Base-by-base conservation (phyloP, 1,139 yeast species). In the Sugiyamaella pinicola region DNA sequence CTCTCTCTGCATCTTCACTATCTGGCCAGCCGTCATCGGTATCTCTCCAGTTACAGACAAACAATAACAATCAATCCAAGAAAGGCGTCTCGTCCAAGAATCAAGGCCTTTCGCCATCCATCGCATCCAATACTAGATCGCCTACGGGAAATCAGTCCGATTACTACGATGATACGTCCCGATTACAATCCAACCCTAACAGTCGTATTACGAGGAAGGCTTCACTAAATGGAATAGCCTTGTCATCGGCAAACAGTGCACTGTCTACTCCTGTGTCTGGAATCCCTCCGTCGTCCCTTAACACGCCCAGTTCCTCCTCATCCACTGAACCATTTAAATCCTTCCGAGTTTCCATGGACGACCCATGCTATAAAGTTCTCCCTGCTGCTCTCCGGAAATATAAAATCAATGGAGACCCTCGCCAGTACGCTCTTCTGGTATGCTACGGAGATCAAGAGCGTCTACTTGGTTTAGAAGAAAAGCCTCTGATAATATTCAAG, bases 361-460 rank as follows among this genome's bases (percentile, higher is more conserved):
- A 91, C 65, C 90, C 97, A 1, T 90, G 97, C 68, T 83, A 87
- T 63, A 88, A 87, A 69, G 86, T 93, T 24, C 73, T 93, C 49
- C 96, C 89, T 63, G 90, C 87, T 39, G 97, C 96, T 3, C 85
- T 90, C 86, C 83, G 84, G 61, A 79, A 95, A 59, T 96, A 91
- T 71, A 85, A 84, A 58, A 79, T 93, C 53, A 81, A 84, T 37
- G 85, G 82, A 51, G 96, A 90, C 66, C 87, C 96, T 95, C 79
- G 87, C 52, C 87, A 88, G 62, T 91, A 90, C 65, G 96, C 93
- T 1, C 74, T 93, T 53, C 91, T 91, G 24, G 87, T 93, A 13
- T 87, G 96, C 65, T 90, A 89, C 67, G 96, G 95, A 17, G 96
- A 90, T 67, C 51, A 47, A n/a, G 98, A 93, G 64, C 75, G 98